Base-by-base conservation (phyloP, 139 green algal species). In the Mesotaenium endlicherianum region DNA sequence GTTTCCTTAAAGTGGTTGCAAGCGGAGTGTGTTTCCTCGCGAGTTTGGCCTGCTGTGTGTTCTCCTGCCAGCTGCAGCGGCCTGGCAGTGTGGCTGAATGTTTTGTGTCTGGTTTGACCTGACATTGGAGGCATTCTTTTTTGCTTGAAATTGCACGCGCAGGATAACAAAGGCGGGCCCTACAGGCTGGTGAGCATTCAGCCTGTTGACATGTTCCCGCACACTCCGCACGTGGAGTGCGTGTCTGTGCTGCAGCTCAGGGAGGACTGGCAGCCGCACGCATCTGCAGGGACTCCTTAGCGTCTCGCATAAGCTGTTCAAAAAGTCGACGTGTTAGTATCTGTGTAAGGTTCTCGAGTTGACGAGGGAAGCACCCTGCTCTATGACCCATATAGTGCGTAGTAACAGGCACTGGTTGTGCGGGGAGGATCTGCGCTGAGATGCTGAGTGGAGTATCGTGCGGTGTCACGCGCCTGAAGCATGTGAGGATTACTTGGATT, bases 131-230 rank as follows among this genome's bases (percentile, higher is more conserved):
- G n/a, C n/a, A n/a, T n/a, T n/a, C n/a, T n/a, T n/a, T n/a, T n/a
- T n/a, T n/a, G n/a, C n/a, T n/a, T n/a, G n/a, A n/a, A n/a, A n/a
- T n/a, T n/a, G n/a, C n/a, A n/a, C n/a, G n/a, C n/a, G n/a, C n/a
- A n/a, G n/a, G n/a, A n/a, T n/a, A n/a, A n/a, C n/a, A n/a, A 84
- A 40, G 72, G 70, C 4, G 68, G 59, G 1, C 89, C 87, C 2
- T 97, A 94, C 79, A 60, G 57, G 17, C 86, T 97, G 6, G 78
- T 85, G 16, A 89, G 75, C 3, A 45, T 97, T 1, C 84, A 91
- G 71, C 86, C 92, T 0, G 85, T 94, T 6, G 94, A 97, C 77
- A 91, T 97, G 90, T 97, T 95, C 68, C 94, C 94, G 0, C 93
- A 97, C 45, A 97, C 94, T 0, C 78, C 89, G 34, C 94, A 97